Evolutionary conservation across 768 basidiomycete genomes (phyloP).

Genomic region (Phylloporus scabripes): DNA sequence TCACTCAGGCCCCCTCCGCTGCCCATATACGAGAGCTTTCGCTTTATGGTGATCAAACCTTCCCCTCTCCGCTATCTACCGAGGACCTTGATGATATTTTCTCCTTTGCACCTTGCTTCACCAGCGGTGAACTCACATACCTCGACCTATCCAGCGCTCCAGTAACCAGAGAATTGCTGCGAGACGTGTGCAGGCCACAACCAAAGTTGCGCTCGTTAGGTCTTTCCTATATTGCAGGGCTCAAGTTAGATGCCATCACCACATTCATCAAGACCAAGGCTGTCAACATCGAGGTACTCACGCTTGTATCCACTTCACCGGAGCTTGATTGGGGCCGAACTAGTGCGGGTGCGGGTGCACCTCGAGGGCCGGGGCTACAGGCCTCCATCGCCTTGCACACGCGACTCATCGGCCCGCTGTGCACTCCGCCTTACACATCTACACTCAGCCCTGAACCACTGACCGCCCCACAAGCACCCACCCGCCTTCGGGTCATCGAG

Average conservation of each 20-base stretch:
- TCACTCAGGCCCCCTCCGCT: slow-evolving; percentile 63
- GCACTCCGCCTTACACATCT: slow-evolving; percentile 72
- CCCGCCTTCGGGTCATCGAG: slow-evolving; percentile 83
- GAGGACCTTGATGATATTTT: slow-evolving; percentile 67
- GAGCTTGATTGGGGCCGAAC: slow-evolving; percentile 58
- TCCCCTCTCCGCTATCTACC: slow-evolving; percentile 61
- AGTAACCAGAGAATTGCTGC: slow-evolving; percentile 51
- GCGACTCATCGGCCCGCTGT: slow-evolving; percentile 73
- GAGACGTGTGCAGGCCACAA: slow-evolving; percentile 52
- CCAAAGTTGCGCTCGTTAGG: slow-evolving; percentile 81
- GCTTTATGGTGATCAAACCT: slow-evolving; percentile 85
- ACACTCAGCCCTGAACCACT: slow-evolving; percentile 35
- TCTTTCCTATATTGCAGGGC: slow-evolving; percentile 74
- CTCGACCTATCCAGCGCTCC: slow-evolving; percentile 87
- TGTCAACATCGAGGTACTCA: slow-evolving; percentile 77
- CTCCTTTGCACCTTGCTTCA: slow-evolving; percentile 72
- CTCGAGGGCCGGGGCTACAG: slow-evolving; percentile 50
- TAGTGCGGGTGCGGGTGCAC: slow-evolving; percentile 23
- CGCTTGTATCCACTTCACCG: slow-evolving; percentile 70
- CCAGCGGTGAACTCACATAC: slow-evolving; percentile 68
- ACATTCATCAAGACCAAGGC: slow-evolving; percentile 67
- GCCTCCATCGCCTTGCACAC: slow-evolving; percentile 74
- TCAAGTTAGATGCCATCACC: slow-evolving; percentile 60
- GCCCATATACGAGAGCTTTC: slow-evolving; percentile 67
- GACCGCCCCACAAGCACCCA: slow-evolving; percentile 41